Base-by-base conservation (phyloP, 768 basidiomycete genomes). In the Mycena capillaripes region DNA sequence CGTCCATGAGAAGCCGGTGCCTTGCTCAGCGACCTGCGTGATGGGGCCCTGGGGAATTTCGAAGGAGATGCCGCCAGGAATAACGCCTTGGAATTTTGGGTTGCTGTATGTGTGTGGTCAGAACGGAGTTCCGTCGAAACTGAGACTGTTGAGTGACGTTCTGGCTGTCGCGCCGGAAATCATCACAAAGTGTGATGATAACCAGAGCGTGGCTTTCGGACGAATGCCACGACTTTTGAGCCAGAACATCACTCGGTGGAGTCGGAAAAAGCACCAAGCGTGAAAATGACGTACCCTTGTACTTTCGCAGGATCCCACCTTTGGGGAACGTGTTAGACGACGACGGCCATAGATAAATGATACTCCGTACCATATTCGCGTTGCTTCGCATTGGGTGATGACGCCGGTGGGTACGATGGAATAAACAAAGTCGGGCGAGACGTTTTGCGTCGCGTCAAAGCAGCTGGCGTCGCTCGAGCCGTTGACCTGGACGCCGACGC, bases 21-120 rank as follows among this genome's bases (percentile, higher is more conserved):
- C 92, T 72, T 89, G 78, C 0, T 75, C 67, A 0, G 77, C 30
- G 4, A 86, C 80, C 42, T 84, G 77, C 11, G 92, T 88, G 25
- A 92, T 78, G 3, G 77, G 34, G 16, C 85, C 85, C 72, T 86
- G 71, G 1, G 92, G 92, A 53, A 95, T 88, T 8, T 84, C 75
- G 78, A 95, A 94, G 0, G 93, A 93, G 61, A 93, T 84, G 16
- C 94, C 94, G 0, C 94, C 95, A 1, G 95, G 95, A 36, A 95
- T 95, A 50, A 94, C 84, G 4, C 93, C 93, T 29, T 89, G 83
- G 78, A 94, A 93, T 38, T 79, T 86, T n/a, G 90, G 86, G 0
- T 78, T 88, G 19, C 93, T 93, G 70, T 14, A 65, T n/a, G n/a
- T 32, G 40, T 2, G 48, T 59, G 71, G 23, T 34, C 11, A 71